Percentiles rank a stretch among this genome's conserved stretches.
phyloP scores from a whole-genome alignment of 768 basidiomycete species.

The Mycena vulgaris region DNA sequence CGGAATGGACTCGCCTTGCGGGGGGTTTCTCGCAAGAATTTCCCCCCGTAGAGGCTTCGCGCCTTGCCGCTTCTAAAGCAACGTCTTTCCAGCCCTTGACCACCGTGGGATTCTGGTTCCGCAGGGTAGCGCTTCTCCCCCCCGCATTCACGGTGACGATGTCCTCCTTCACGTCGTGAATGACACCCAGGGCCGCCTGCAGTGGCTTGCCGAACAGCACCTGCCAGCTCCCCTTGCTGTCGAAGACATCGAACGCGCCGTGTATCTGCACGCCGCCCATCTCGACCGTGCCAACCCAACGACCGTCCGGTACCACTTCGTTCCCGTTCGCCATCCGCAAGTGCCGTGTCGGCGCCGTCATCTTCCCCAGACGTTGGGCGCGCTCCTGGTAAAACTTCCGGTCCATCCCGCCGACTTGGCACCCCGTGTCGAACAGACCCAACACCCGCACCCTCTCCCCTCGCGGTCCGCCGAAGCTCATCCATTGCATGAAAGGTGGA shows the following conservation, averaged over 20 bases:
- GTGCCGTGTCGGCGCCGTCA: slow-evolving; percentile 18
- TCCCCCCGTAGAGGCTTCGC: no score
- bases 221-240: slow-evolving; percentile 36
- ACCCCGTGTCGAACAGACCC: neutral
- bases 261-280: slow-evolving; percentile 15
- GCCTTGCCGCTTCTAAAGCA: neutral
- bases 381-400: neutral
- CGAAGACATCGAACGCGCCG: slow-evolving; percentile 42
- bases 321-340: slow-evolving; percentile 53
- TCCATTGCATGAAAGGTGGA: slow-evolving; percentile 1
- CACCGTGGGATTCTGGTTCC: no score
- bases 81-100: neutral
- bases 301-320: slow-evolving; percentile 35
- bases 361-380: neutral
- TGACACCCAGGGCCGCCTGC: slow-evolving; percentile 19
- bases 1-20: no score
- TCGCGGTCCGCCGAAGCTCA: neutral
- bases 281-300: slow-evolving; percentile 40
- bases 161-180: slow-evolving; percentile 32
- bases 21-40: no score
- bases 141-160: slow-evolving; percentile 1
- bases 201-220: slow-evolving; percentile 40
- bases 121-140: neutral
- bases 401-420: neutral
- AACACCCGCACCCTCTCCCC: neutral